phyloP scores from a whole-genome alignment of 2,329 filamentous ascomycete species.

The Chlorencoelia australis region DNA sequence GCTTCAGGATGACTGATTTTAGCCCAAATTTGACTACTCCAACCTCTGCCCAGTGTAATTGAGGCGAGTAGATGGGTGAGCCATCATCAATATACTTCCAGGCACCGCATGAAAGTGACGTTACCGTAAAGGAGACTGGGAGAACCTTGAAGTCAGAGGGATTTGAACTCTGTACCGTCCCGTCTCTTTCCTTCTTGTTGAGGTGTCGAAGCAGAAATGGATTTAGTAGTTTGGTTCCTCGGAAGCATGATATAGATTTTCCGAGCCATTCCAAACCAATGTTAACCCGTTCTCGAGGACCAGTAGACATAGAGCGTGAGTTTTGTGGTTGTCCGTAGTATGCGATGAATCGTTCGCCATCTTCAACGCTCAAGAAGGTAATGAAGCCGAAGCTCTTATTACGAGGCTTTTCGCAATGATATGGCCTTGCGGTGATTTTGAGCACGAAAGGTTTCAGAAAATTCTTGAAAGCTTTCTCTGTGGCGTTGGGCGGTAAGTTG shows the following conservation, averaged over 20 bases:
- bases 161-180: too few species aligned
- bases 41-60: slow-evolving; percentile 31
- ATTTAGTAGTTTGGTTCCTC: too few species aligned
- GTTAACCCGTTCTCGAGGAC: too few species aligned
- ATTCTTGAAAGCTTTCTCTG: slow-evolving; percentile 31
- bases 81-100: slow-evolving; percentile 32
- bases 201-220: slow-evolving; percentile 15
- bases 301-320: too few species aligned
- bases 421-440: slow-evolving; percentile 31
- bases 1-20: slow-evolving; percentile 33
- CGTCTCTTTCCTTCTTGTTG: slow-evolving; percentile 13
- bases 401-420: slow-evolving; percentile 34
- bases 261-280: too few species aligned
- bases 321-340: too few species aligned
- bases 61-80: slow-evolving; percentile 32
- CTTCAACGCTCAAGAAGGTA: slow-evolving; percentile 33
- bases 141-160: too few species aligned
- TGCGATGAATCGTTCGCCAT: slow-evolving; percentile 35
- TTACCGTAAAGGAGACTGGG: slow-evolving; percentile 26
- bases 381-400: slow-evolving; percentile 34
- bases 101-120: slow-evolving; percentile 31
- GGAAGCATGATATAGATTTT: too few species aligned
- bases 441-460: slow-evolving; percentile 32
- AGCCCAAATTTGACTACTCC: slow-evolving; percentile 31
- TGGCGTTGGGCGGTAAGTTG: too few species aligned